Conservation (phyloP, 768 basidiomycete genomes). For the Leccinum uliginosum region DNA sequence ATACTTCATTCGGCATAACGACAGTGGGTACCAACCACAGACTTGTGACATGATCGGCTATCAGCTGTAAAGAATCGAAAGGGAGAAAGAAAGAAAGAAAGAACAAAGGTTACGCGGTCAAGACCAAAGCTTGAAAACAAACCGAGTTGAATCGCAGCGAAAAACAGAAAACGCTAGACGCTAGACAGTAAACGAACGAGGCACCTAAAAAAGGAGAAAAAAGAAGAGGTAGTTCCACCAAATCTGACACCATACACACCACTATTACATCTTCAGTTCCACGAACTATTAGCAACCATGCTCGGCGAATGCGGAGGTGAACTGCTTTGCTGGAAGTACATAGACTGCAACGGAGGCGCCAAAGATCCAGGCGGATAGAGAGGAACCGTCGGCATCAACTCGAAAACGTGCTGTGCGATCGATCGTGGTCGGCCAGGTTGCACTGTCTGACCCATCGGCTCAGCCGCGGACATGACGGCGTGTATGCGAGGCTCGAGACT, state of each 20-base stretch:
- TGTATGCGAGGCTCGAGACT: slow-evolving; percentile 81
- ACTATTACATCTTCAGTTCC: slow-evolving; percentile 14
- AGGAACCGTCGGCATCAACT: slow-evolving; percentile 51
- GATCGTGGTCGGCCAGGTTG: slow-evolving; percentile 40
- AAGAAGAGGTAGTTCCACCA: neutral
- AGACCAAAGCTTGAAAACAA: neutral
- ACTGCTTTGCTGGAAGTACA: slow-evolving; percentile 48
- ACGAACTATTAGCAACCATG: slow-evolving; percentile 26
- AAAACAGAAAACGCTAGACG: neutral
- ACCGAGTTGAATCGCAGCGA: neutral
- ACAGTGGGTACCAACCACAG: neutral
- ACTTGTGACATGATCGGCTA: neutral
- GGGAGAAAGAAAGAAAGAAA: neutral
- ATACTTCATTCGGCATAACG: neutral
- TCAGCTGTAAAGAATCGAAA: neutral
- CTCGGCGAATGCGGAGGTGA: slow-evolving; percentile 57
- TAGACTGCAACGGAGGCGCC: slow-evolving; percentile 49
- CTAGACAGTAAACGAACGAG: neutral
- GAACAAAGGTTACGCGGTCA: neutral
- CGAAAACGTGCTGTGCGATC: slow-evolving; percentile 70
- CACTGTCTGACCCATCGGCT: slow-evolving; percentile 35
- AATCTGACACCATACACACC: neutral
- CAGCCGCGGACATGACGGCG: slow-evolving; percentile 70
- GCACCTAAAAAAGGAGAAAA: neutral
- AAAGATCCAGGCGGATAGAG: slow-evolving; percentile 41